These are phyloP conservation scores for Alternaria ethzedia DNA, from an alignment of 2,329 filamentous ascomycete genomes.

Conservation along the genomic window DNA sequence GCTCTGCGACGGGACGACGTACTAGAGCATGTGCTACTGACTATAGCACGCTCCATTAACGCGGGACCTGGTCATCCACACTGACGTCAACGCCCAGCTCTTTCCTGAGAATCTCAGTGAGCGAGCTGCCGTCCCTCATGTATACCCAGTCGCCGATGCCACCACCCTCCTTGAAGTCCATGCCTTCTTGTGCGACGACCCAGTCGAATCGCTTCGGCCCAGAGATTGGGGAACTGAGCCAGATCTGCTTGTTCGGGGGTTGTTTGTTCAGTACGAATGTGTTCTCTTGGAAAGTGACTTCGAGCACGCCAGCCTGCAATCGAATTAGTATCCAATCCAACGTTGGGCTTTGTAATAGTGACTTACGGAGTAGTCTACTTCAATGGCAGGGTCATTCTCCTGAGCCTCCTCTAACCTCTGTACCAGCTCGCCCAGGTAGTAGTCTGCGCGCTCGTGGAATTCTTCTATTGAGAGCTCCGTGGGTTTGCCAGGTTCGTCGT, in stretches of 20 bases:
- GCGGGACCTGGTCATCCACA: constrained; percentile 40
- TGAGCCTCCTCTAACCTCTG: constrained; percentile 72
- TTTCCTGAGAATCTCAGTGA: constrained; percentile 73
- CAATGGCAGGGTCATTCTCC: constrained; percentile 76
- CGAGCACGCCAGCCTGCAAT: constrained; percentile 82
- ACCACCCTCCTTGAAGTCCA: constrained; percentile 80
- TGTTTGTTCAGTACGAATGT: constrained; percentile 98
- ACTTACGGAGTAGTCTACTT: constrained; percentile 87
- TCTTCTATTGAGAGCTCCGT: constrained; percentile 71
- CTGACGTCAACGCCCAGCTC: constrained; percentile 73
- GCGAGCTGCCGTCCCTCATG: constrained; percentile 76
- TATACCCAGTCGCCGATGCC: constrained; percentile 84
- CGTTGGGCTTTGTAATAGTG: not conserved
- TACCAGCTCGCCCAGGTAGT: constrained; percentile 70
- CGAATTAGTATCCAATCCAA: constrained; percentile 10
- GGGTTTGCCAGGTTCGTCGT: constrained; percentile 56
- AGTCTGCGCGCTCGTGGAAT: constrained; percentile 80
- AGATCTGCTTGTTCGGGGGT: constrained; percentile 95
- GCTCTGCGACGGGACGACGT: not conserved
- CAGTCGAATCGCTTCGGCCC: constrained; percentile 96
- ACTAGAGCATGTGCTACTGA: not conserved
- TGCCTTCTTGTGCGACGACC: constrained; percentile 74
- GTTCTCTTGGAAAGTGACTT: constrained; percentile 69
- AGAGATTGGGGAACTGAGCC: constrained; percentile 89
- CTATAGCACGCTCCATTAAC: constrained; percentile 19